Evolutionary conservation across 169 alveolate genomes (phyloP), one percentile per base, ranked within the genome.

Genomic region (Theileria orientalis): DNA sequence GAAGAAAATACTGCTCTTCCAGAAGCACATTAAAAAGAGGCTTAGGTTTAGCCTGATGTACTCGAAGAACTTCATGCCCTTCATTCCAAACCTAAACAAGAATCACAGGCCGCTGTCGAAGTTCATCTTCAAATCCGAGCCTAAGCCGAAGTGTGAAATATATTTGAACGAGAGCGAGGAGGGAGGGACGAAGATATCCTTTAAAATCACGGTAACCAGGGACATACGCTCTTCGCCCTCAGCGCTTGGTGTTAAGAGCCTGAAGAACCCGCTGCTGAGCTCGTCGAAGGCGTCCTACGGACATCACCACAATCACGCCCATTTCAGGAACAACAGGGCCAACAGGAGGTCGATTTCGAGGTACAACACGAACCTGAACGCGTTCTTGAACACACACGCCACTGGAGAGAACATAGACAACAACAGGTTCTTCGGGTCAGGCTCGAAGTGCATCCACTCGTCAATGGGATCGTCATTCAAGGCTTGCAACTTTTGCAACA

Each of bases 1-100:
- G 8, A 57, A 62, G 46, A 42, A 61, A 14, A 76, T 76, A 52
- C 13, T 69, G 19, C 14, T n/a, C 2, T 76, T 76, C 73, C 86
- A 76, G 47, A 68, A 57, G 30, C 60, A n/a, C 44, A 76, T 76
- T 3, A 61, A 62, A 23, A 57, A 21, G 2, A 21, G 40, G 61
- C 66, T 67, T 37, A 42, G 35, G 21, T 19, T 25, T 3, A 47
- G 19, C 23, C 14, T 67, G 64, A 46, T 62, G 6, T 35, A 21
- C 32, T 62, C 72, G 41, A 40, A 44, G 19, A 42, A 44, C 35
- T 62, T 44, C 60, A 44, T 62, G 19, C 57, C 72, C 1, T 56
- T 56, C 66, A 56, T 56, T 2, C 66, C 66, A 13, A 56, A 56
- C 33, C 46, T 56, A 6, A 56, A 56, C 19, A 56, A 25, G 42